Conservation (phyloP, 2,329 filamentous ascomycete genomes). For the Bipolaris victoriae region DNA sequence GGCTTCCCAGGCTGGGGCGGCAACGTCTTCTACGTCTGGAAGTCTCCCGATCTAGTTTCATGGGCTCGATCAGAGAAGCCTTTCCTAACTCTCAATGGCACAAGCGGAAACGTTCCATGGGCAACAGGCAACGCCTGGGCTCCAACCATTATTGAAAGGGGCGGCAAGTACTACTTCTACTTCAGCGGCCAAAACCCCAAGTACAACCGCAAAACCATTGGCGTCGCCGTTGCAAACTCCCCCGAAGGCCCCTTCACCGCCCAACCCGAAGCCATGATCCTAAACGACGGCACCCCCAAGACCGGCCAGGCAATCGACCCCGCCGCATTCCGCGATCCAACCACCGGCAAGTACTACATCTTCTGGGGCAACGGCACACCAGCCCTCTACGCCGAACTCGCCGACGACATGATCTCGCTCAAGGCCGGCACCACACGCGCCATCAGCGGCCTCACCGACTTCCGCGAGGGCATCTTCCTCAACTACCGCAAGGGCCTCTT, state of each 20-base stretch:
- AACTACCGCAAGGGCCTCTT: slow-evolving; percentile 35
- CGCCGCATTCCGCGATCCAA: slow-evolving; percentile 32
- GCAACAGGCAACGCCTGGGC: slow-evolving; percentile 38
- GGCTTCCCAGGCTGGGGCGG: slow-evolving; percentile 36
- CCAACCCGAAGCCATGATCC: slow-evolving; percentile 33
- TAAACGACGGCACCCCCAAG: slow-evolving; percentile 33
- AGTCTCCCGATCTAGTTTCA: slow-evolving; percentile 32
- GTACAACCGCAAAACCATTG: slow-evolving; percentile 38
- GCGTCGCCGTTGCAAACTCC: slow-evolving; percentile 32
- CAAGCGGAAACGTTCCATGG: slow-evolving; percentile 38
- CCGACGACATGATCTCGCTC: slow-evolving; percentile 32
- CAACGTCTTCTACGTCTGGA: slow-evolving; percentile 38
- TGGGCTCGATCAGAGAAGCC: slow-evolving; percentile 33
- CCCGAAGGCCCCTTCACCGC: slow-evolving; percentile 36
- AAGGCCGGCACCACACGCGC: slow-evolving; percentile 20
- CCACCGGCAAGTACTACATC: slow-evolving; percentile 35
- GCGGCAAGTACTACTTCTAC: slow-evolving; percentile 38
- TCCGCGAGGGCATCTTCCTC: slow-evolving; percentile 36
- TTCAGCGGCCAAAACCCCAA: slow-evolving; percentile 35
- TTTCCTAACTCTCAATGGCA: slow-evolving; percentile 38
- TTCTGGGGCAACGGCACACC: slow-evolving; percentile 35
- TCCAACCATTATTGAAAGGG: slow-evolving; percentile 33
- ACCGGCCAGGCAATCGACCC: slow-evolving; percentile 37
- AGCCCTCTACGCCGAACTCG: slow-evolving; percentile 30
- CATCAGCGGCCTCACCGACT: slow-evolving; percentile 28